A percentile compares a stretch with the other conserved stretches of the same genome.
Evolutionary conservation across 805 yeast species (phyloP).

Genomic region (Kazachstania kunashirensis): DNA sequence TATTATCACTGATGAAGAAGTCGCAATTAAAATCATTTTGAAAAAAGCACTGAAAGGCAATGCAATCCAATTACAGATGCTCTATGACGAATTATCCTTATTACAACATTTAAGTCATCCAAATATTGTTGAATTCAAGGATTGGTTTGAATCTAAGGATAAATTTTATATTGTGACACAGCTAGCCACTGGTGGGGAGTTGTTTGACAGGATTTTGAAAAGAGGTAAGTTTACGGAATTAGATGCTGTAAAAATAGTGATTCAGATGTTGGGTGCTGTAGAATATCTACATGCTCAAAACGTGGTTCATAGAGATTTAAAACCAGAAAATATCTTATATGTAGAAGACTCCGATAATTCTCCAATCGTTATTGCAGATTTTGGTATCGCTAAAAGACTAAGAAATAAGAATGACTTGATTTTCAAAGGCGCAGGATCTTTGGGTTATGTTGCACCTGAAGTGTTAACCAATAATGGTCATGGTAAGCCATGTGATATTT

Average conservation of each 20-base stretch:
- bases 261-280: conserved; percentile 69
- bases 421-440: conserved; percentile 75
- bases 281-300: conserved; percentile 64
- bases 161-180: conserved; percentile 91
- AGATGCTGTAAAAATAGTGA: conserved; percentile 70
- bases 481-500: conserved; percentile 90
- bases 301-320: conserved; percentile 88
- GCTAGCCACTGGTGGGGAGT: conserved; percentile 91
- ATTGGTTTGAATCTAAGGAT: conserved; percentile 89
- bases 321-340: conserved; percentile 87
- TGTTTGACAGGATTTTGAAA: conserved; percentile 75
- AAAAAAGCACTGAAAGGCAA: conserved; percentile 78
- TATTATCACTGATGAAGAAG: conserved; percentile 49
- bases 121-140: conserved; percentile 79
- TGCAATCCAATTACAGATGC: conserved; percentile 46
- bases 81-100: conserved; percentile 67
- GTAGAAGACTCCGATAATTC: conserved; percentile 49
- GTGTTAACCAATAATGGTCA: conserved; percentile 75
- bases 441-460: conserved; percentile 97
- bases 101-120: conserved; percentile 65
- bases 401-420: conserved; percentile 49
- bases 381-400: conserved; percentile 85
- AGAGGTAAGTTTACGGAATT: conserved; percentile 80
- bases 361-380: conserved; percentile 81
- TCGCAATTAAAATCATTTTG: conserved; percentile 81